Conservation (phyloP, 495 filamentous ascomycete species). For the Aspergillus campestris region DNA sequence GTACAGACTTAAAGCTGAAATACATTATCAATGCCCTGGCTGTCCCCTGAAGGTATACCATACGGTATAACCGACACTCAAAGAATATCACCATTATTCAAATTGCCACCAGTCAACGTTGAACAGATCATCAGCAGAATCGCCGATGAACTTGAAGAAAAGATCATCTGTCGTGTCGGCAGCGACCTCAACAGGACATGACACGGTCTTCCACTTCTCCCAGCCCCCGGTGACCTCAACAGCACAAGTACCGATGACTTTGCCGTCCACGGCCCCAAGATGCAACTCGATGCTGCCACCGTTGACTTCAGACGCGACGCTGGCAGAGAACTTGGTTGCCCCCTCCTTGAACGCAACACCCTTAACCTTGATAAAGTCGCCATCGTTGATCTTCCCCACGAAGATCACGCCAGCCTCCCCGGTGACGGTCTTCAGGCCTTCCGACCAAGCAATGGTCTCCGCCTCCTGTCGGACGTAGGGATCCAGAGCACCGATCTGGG, state of each 20-base stretch:
- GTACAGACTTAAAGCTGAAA: too few species aligned
- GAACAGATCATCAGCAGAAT: too few species aligned
- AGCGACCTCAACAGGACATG: too few species aligned
- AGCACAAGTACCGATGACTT: slow-evolving; percentile 4
- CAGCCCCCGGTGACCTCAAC: slow-evolving; percentile 11
- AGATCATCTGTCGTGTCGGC: too few species aligned
- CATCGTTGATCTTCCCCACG: slow-evolving; percentile 9
- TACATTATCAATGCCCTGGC: too few species aligned
- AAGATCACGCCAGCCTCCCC: slow-evolving; percentile 12
- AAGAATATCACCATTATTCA: too few species aligned
- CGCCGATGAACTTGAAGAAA: too few species aligned
- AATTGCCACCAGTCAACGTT: too few species aligned
- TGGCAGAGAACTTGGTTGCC: neutral
- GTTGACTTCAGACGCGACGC: slow-evolving; percentile 6
- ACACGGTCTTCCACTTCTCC: slow-evolving; percentile 11
- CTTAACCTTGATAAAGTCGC: slow-evolving; percentile 16
- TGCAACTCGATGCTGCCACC: slow-evolving; percentile 9
- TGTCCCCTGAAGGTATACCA: too few species aligned
- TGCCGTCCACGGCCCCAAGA: slow-evolving; percentile 6
- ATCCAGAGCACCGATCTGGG: slow-evolving; percentile 6
- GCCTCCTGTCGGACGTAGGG: slow-evolving; percentile 11
- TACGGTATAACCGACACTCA: too few species aligned
- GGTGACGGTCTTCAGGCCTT: slow-evolving; percentile 9
- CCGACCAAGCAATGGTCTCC: slow-evolving; percentile 9
- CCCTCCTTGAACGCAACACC: slow-evolving; percentile 12